Percentiles rank a stretch among this genome's conserved stretches.
Evolutionary conservation across 164 flowering plant genomes (phyloP).

Genomic region (Saururus chinensis): DNA sequence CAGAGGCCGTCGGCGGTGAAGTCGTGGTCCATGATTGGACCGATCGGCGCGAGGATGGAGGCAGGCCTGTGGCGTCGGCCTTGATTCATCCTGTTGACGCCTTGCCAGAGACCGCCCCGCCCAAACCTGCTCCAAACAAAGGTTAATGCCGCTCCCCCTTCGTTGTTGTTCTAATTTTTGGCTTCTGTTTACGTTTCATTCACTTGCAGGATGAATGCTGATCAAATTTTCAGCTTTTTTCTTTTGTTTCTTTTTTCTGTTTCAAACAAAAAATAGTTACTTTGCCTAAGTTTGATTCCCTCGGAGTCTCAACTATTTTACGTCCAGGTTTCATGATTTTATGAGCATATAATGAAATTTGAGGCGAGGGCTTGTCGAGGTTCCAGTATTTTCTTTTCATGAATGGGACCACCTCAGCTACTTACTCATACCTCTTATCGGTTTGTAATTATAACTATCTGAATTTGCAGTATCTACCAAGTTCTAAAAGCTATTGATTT

Average conservation of each 20-base stretch:
- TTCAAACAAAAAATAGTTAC: too few relatives aligned
- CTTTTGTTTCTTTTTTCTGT: background rate
- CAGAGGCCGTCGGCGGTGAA: background rate
- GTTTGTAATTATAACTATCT: too few relatives aligned
- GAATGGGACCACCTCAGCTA: too few relatives aligned
- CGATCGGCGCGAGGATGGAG: conserved; percentile 26
- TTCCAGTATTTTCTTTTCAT: too few relatives aligned
- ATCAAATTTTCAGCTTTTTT: background rate
- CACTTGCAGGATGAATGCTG: background rate
- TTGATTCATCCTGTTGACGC: conserved; percentile 47
- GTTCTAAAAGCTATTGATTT: too few relatives aligned
- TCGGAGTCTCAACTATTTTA: too few relatives aligned
- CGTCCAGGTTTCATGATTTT: too few relatives aligned
- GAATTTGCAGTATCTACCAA: too few relatives aligned
- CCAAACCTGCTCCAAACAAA: conserved; percentile 17
- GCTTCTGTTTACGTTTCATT: background rate
- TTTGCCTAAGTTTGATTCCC: too few relatives aligned
- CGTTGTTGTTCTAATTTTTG: background rate
- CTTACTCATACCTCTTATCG: too few relatives aligned
- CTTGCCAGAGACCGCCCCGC: conserved; percentile 33
- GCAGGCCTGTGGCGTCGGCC: conserved; percentile 26
- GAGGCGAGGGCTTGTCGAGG: too few relatives aligned
- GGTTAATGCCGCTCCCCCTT: background rate
- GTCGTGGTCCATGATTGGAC: conserved; percentile 35
- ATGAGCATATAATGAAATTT: too few relatives aligned